Evolutionary conservation across 169 alveolate genomes (phyloP).

Genomic region (Cystoisospora suis): DNA sequence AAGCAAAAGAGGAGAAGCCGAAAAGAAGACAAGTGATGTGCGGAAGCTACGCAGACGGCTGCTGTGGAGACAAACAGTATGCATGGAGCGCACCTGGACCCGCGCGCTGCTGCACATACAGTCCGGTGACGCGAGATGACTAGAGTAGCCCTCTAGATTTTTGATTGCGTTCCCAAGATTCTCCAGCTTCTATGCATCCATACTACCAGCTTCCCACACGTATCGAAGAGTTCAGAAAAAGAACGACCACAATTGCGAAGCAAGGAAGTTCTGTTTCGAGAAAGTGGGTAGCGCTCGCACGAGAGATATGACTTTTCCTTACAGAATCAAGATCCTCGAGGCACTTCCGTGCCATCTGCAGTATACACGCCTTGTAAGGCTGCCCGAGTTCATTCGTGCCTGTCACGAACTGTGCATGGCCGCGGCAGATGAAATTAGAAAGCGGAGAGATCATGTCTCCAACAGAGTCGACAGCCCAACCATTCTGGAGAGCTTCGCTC

Average conservation of each 20-base stretch:
- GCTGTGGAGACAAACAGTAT: too few relatives aligned
- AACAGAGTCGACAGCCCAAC: neutral
- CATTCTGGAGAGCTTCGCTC: constrained; percentile 13
- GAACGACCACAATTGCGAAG: too few relatives aligned
- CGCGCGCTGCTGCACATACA: too few relatives aligned
- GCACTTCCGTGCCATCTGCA: constrained; percentile 4
- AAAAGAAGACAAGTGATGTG: too few relatives aligned
- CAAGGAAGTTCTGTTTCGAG: neutral
- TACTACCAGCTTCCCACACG: too few relatives aligned
- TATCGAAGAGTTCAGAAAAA: too few relatives aligned
- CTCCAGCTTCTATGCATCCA: too few relatives aligned
- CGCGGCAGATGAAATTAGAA: neutral
- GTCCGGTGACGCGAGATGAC: too few relatives aligned
- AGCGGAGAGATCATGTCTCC: constrained; percentile 10
- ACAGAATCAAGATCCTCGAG: neutral
- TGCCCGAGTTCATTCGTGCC: constrained; percentile 6
- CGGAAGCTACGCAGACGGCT: too few relatives aligned
- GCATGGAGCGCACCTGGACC: too few relatives aligned
- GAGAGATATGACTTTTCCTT: neutral
- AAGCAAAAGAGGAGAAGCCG: neutral
- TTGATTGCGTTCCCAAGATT: too few relatives aligned
- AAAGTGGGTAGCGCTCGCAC: neutral
- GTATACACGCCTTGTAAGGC: neutral
- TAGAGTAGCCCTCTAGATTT: too few relatives aligned
- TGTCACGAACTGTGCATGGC: constrained; percentile 16